A percentile compares a stretch with the other conserved stretches of the same genome.
These are phyloP conservation scores for Nicotiana sylvestris DNA, from an alignment of 257 asterid genomes.

Conservation along the genomic window DNA sequence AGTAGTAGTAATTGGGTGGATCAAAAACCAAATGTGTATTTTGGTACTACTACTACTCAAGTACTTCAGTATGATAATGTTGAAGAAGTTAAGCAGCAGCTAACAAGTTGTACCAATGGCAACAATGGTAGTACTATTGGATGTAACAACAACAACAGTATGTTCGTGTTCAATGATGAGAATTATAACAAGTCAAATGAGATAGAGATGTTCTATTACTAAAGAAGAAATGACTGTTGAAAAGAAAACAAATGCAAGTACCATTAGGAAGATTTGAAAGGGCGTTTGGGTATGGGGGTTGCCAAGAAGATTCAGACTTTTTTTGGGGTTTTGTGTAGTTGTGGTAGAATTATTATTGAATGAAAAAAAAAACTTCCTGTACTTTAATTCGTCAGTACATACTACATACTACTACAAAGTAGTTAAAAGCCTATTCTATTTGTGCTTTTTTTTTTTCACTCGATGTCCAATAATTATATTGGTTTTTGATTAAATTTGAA, in stretches of 20 bases:
- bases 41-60: conserved; percentile 1
- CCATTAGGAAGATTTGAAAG: conserved; percentile 41
- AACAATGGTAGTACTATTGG: conserved; percentile 7
- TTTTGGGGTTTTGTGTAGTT: neutral
- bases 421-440: neutral
- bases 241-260: conserved; percentile 2
- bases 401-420: too few relatives aligned
- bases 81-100: conserved; percentile 56
- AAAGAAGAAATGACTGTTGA: conserved; percentile 10
- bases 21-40: conserved; percentile 20
- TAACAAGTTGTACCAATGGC: neutral
- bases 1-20: conserved; percentile 18
- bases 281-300: neutral
- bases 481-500: too few relatives aligned
- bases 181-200: conserved; percentile 37
- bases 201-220: conserved; percentile 40
- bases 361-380: neutral
- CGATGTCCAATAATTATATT: too few relatives aligned
- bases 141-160: neutral
- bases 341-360: neutral
- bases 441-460: too few relatives aligned
- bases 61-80: conserved; percentile 34
- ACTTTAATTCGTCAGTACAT: neutral
- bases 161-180: conserved; percentile 43
- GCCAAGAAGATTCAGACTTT: neutral